Evolutionary conservation across 2,329 filamentous ascomycete species (phyloP).

Genomic region (Clonostachys chloroleuca): DNA sequence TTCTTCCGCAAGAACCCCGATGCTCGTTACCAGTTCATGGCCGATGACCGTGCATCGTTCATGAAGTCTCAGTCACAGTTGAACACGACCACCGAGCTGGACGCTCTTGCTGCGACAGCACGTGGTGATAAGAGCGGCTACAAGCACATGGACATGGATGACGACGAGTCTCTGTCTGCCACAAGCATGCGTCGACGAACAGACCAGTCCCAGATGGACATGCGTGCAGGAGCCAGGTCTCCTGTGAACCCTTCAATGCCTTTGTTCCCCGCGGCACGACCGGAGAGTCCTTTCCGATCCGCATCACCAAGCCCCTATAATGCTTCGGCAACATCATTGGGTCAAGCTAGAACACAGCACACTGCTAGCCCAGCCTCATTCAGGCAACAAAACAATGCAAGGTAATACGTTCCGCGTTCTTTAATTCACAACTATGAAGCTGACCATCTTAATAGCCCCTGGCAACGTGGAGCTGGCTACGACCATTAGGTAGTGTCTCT

Average conservation of each 20-base stretch:
- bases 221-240: constrained; percentile 20
- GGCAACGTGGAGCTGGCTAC: constrained; percentile 40
- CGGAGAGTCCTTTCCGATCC: constrained; percentile 26
- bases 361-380: constrained; percentile 22
- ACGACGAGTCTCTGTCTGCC: constrained; percentile 32
- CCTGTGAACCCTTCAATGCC: constrained; percentile 37
- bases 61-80: constrained; percentile 93
- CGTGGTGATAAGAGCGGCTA: constrained; percentile 69
- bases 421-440: background rate
- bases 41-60: constrained; percentile 91
- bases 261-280: constrained; percentile 31
- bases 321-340: constrained; percentile 18
- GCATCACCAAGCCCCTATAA: constrained; percentile 19
- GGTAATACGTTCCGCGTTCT: background rate
- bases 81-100: constrained; percentile 73
- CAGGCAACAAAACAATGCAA: constrained; percentile 28
- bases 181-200: constrained; percentile 28
- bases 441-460: constrained; percentile 25
- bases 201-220: constrained; percentile 25
- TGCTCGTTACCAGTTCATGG: constrained; percentile 92
- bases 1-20: constrained; percentile 93
- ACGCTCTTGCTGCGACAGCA: constrained; percentile 84
- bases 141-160: constrained; percentile 31
- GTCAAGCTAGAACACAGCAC: constrained; percentile 21
- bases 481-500: constrained; percentile 17